Evolutionary conservation across 1,284 basidiomycete species (phyloP), one percentile per base, ranked within the genome.

Genomic region (Phellopilus nigrolimitatus): DNA sequence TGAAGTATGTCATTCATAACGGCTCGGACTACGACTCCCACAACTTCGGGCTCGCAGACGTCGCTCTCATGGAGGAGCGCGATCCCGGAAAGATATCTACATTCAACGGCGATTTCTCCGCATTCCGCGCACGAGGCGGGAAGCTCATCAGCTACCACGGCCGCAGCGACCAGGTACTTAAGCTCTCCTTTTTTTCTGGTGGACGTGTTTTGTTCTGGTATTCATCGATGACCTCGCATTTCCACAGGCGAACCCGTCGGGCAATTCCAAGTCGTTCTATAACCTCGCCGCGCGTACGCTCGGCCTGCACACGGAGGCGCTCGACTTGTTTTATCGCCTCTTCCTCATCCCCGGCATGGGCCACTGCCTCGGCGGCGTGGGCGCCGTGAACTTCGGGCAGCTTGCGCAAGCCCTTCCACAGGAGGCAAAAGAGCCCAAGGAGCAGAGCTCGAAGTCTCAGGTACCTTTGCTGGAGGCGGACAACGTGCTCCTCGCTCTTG

Each of bases 301-400:
- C 13, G 54, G 61, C 36, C 60, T 60, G 42, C 46, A 53, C 5
- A 39, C 61, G 30, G 15, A 17, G 28, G 57, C 61, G 31, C 61
- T 70, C 17, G 61, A 66, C 47, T 60, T 66, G 37, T 66, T 63
- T 56, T 73, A 72, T 59, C 64, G 67, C 13, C 62, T 72, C 15
- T 73, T 71, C 59, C 59, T 67, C 22, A 64, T 72, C 13, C 68
- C 70, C 1, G 72, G 71, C 1, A 72, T 74, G 71, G 56, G 57
- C n/a, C 71, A 73, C 54, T 71, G 71, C 59, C 57, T 50, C 30
- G 64, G 58, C 5, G 54, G 51, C 4, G 34, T 36, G 8, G 44
- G 47, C 41, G 60, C 49, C n/a, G 55, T 37, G 55, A 57, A 15
- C 38, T 58, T 53, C 56, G 54, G 53, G 53, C 61, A 62, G 59